These are phyloP conservation scores for Serpula lacrymans DNA, from an alignment of 768 basidiomycete genomes.

Conservation along the genomic window DNA sequence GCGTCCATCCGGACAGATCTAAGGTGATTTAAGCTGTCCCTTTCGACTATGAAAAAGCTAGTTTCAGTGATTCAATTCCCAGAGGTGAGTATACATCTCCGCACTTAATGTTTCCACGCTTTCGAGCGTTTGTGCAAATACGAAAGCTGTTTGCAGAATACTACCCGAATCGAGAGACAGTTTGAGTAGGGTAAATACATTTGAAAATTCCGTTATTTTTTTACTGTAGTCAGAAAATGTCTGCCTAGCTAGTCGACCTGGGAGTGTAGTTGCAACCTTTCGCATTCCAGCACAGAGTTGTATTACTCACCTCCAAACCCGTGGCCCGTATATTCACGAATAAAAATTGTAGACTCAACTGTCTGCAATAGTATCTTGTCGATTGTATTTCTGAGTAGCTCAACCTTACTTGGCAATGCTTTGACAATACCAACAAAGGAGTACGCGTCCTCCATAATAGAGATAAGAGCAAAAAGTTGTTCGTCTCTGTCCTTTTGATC, in stretches of 20 bases:
- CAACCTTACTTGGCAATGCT: neutral
- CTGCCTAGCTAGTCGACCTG: no score
- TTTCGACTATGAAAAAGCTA: no score
- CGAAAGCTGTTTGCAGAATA: slow-evolving; percentile 18
- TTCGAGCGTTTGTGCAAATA: slow-evolving; percentile 25
- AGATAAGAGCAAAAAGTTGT: neutral
- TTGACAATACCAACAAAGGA: neutral
- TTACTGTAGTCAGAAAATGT: no score
- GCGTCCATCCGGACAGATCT: neutral
- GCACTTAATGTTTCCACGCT: slow-evolving; percentile 22
- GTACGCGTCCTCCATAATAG: neutral
- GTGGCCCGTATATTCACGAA: neutral
- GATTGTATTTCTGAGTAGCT: neutral
- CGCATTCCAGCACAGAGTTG: no score
- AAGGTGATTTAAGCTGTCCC: neutral
- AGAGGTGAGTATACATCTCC: neutral
- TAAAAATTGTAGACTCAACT: neutral
- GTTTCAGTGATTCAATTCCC: slow-evolving; percentile 1
- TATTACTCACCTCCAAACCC: neutral
- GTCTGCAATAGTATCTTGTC: neutral
- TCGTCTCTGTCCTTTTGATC: neutral
- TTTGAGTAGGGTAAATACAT: slow-evolving; percentile 20
- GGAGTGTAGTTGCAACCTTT: no score
- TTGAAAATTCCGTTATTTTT: slow-evolving; percentile 17
- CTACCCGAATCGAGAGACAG: slow-evolving; percentile 23